Evolutionary conservation across 768 basidiomycete genomes (phyloP).

Genomic region (Kwoniella botswanensis): DNA sequence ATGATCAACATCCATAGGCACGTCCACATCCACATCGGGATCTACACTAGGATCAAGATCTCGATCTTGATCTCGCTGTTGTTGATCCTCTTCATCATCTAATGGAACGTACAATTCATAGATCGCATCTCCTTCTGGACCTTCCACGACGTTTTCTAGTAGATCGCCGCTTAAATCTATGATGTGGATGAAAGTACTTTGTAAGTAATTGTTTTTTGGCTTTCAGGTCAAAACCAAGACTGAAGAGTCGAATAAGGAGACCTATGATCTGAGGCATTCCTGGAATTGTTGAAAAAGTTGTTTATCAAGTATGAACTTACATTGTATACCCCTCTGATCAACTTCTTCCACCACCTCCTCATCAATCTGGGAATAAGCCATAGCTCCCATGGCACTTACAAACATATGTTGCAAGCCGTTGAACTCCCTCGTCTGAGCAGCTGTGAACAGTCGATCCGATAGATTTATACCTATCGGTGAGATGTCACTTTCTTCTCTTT

Average conservation of each 20-base stretch:
- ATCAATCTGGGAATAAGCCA: slow-evolving; percentile 47
- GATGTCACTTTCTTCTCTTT: neutral
- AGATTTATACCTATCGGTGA: slow-evolving; percentile 33
- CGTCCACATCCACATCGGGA: slow-evolving; percentile 2
- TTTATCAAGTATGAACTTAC: slow-evolving; percentile 20
- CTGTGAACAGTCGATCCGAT: slow-evolving; percentile 20
- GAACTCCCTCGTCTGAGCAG: slow-evolving; percentile 40
- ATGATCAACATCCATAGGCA: neutral
- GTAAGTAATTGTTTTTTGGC: no score
- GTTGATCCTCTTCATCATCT: slow-evolving; percentile 22
- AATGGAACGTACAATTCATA: slow-evolving; percentile 51
- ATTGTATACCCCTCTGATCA: slow-evolving; percentile 29
- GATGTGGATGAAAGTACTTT: neutral
- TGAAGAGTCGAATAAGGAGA: no score
- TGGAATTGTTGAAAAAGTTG: no score
- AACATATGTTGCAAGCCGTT: slow-evolving; percentile 49
- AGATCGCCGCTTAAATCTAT: slow-evolving; percentile 53
- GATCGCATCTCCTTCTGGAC: slow-evolving; percentile 55
- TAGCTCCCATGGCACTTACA: slow-evolving; percentile 44
- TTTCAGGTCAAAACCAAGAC: no score
- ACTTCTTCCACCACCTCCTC: slow-evolving; percentile 21
- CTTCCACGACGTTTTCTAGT: slow-evolving; percentile 52
- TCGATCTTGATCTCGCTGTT: neutral
- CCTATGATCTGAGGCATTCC: no score
- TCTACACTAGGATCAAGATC: neutral